Conservation (phyloP, 192 early-diverging fungal genomes). For the Cladochytrium replicatum region DNA sequence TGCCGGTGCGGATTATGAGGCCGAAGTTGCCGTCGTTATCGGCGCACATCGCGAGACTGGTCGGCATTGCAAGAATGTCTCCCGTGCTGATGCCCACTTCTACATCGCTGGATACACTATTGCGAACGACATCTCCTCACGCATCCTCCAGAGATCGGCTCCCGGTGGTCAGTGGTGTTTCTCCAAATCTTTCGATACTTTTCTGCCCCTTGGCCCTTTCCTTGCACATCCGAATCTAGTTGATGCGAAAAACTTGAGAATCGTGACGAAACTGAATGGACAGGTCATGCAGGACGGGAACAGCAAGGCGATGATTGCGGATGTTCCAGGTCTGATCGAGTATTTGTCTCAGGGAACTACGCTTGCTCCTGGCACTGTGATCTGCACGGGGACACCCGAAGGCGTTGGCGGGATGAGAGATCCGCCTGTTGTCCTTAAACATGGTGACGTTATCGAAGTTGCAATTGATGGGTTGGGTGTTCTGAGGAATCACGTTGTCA, state of each 20-base stretch:
- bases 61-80: slow-evolving; percentile 40
- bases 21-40: slow-evolving; percentile 52
- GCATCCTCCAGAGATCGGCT: slow-evolving; percentile 45
- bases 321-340: slow-evolving; percentile 36
- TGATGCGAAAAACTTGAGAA: slow-evolving; percentile 36
- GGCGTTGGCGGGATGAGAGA: slow-evolving; percentile 41
- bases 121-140: slow-evolving; percentile 49
- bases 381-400: slow-evolving; percentile 38
- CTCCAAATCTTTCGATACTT: slow-evolving; percentile 50
- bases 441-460: slow-evolving; percentile 37
- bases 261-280: slow-evolving; percentile 34
- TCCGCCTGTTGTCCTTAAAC: slow-evolving; percentile 43
- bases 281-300: slow-evolving; percentile 37
- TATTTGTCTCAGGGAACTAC: slow-evolving; percentile 56
- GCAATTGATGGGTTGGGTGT: slow-evolving; percentile 45
- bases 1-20: slow-evolving; percentile 50
- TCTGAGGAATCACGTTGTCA: slow-evolving; percentile 31
- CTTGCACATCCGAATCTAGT: slow-evolving; percentile 43
- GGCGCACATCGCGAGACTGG: slow-evolving; percentile 11
- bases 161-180: slow-evolving; percentile 56
- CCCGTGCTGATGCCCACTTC: slow-evolving; percentile 30
- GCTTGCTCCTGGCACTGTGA: slow-evolving; percentile 42
- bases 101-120: slow-evolving; percentile 49
- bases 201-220: slow-evolving; percentile 44
- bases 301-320: slow-evolving; percentile 49